Base-by-base conservation (phyloP, 2,329 filamentous ascomycete genomes). In the Aspergillus eucalypticola region DNA sequence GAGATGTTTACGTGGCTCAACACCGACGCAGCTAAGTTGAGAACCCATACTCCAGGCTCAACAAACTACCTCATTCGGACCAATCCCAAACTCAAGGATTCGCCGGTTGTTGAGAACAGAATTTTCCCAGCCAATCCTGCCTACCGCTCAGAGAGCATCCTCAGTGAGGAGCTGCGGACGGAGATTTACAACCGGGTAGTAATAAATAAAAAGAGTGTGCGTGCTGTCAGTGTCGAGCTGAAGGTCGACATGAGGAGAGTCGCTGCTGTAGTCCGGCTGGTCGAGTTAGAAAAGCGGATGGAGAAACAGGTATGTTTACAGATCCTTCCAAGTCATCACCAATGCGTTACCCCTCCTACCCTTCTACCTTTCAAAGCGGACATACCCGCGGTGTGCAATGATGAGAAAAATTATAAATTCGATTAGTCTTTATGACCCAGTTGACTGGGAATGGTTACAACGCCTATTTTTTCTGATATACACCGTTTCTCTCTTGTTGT, bases 371-470 rank as follows among this genome's bases (percentile, higher is more conserved):
- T 21, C 5, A 13, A n/a, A 46, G 19, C 32, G 17, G 32, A 50
- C 13, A 17, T 32, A 32, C 44, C 23, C 58, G n/a, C 19, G 23
- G 27, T 69, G 27, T 69, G 58, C 62, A 62, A 82, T 89, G 88
- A 90, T 90, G 88, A 91, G 84, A 82, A 79, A 86, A 84, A 81
- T 35, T 85, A 86, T 88, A 87, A 86, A 90, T 82, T 86, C 94
- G 94, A 97, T 98, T 96, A 97, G 94, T 98, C 94, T 96, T 96
- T 84, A 97, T 96, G 93, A 98, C 93, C 88, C 78, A 70, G 66
- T 64, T 66, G 11, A 58, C 68, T 67, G 72, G 72, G 72, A 87
- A 75, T 97, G 79, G 69, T 76, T 77, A 76, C 70, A 85, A 84
- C 88, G 86, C 89, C 86, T 68, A 66, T 62, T 67, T 39, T 39